Evolutionary conservation across 345 rosid species (phyloP).

Genomic region (Gossypium mustelinum): DNA sequence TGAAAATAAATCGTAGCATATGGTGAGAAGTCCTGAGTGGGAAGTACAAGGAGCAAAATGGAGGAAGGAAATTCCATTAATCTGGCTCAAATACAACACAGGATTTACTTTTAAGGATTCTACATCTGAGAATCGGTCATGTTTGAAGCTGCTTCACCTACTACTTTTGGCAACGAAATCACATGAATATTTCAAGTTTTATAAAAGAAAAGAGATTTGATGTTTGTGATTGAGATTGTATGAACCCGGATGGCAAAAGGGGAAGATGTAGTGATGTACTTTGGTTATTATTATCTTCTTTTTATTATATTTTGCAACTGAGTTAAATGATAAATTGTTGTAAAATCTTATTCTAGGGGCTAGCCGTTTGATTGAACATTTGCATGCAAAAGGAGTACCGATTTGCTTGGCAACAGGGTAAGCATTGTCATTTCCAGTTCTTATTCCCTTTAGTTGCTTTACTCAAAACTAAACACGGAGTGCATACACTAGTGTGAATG

Average conservation of each 20-base stretch:
- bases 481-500: background rate
- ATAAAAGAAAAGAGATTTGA: background rate
- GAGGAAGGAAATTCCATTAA: constrained; percentile 1
- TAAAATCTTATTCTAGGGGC: constrained; percentile 49
- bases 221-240: background rate
- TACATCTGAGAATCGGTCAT: background rate
- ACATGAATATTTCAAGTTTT: background rate
- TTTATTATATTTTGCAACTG: background rate
- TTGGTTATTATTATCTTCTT: background rate
- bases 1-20: background rate
- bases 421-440: constrained; percentile 10
- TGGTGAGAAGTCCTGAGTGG: background rate
- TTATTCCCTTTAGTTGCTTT: constrained; percentile 1
- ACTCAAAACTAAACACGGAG: background rate
- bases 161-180: background rate
- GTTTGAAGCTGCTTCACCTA: background rate
- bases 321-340: background rate
- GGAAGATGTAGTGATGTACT: background rate
- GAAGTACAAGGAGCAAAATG: background rate
- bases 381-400: constrained; percentile 79
- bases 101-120: background rate
- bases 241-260: background rate
- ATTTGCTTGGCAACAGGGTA: constrained; percentile 84
- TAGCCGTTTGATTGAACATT: constrained; percentile 62
- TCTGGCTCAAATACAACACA: background rate